Evolutionary conservation across 2,329 filamentous ascomycete genomes (phyloP), one percentile per base, ranked within the genome.

Genomic region (Waltergamsia citrina): DNA sequence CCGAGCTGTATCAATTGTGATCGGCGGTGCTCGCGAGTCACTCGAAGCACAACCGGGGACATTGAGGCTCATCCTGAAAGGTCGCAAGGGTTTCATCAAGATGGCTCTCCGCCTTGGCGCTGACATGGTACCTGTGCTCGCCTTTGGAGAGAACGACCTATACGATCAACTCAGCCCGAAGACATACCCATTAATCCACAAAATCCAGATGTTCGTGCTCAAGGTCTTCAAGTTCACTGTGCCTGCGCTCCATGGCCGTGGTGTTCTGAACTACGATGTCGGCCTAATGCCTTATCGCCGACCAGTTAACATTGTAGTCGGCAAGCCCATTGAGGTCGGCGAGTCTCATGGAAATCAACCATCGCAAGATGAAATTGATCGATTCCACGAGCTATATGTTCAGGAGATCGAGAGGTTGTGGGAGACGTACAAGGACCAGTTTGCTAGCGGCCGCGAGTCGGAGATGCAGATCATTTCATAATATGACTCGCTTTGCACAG

Each of bases 251-350:
- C 87, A 94, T 54, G 90, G 88, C 3, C 66, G 88, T 18, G 90
- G 90, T 10, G 80, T 96, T 26, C 94, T 96, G 62, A 98, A 98
- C 57, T 96, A 98, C 53, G 92, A 98, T 54, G 85, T 95, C 11
- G 92, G 92, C 4, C 64, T 96, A 48, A 87, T 96, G 85, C 92
- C 92, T 1, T 96, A 95, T 56, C 78, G 92, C 10, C 70, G 80
- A 33, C 81, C 86, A 9, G 65, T 98, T 38, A 92, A 96, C 51
- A 76, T 95, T 31, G 88, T 98, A 10, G 84, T 94, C 11, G 90
- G 90, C 4, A 70, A 74, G 34, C 87, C 90, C 0, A 86, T 95
- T 40, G 65, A 68, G 41, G 81, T 94, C 6, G 62, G 72, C 33
- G 69, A 71, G 40, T 60, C 69, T 15, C 62, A 72, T 27, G 55